These are phyloP conservation scores for Aureobasidium sp. DNA, from an alignment of 2,329 filamentous ascomycete species.

Conservation along the genomic window DNA sequence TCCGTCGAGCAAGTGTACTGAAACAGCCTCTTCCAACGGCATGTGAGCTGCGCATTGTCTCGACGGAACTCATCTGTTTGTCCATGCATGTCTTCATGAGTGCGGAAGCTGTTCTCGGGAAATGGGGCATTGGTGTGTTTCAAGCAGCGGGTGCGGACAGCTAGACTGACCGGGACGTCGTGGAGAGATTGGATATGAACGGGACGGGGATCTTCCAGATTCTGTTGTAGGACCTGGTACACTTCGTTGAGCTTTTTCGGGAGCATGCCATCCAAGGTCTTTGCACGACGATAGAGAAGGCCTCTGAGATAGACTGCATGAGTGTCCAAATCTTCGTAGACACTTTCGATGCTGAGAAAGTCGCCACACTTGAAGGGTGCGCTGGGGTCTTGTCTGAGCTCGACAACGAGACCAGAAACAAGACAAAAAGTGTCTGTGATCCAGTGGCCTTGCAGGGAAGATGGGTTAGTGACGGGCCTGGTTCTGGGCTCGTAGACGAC, in stretches of 20 bases:
- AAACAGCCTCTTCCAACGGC: slow-evolving; percentile 42
- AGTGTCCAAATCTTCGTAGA: slow-evolving; percentile 24
- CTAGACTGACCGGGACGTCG: not conserved
- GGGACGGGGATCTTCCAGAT: slow-evolving; percentile 21
- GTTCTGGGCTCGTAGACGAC: not conserved
- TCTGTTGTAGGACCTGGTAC: slow-evolving; percentile 31
- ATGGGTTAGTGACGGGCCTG: not conserved
- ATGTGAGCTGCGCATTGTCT: slow-evolving; percentile 38
- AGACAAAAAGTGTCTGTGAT: not conserved
- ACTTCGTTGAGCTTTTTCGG: slow-evolving; percentile 38
- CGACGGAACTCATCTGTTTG: slow-evolving; percentile 17
- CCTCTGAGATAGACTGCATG: slow-evolving; percentile 31
- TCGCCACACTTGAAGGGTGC: slow-evolving; percentile 16
- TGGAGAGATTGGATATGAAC: slow-evolving; percentile 18
- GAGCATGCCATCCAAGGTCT: slow-evolving; percentile 29
- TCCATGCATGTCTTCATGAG: not conserved
- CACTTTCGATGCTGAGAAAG: slow-evolving; percentile 34
- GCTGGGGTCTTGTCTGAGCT: slow-evolving; percentile 23
- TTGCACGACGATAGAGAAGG: slow-evolving; percentile 28
- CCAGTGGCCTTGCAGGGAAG: not conserved
- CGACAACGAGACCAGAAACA: slow-evolving; percentile 21
- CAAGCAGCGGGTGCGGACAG: slow-evolving; percentile 18
- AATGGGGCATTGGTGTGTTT: slow-evolving; percentile 49
- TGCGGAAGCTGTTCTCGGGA: slow-evolving; percentile 24
- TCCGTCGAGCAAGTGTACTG: slow-evolving; percentile 20